Percentiles rank a stretch among this genome's conserved stretches.
These are phyloP conservation scores for Rhododendron molle DNA, from an alignment of 148 eudicot species.

Conservation along the genomic window DNA sequence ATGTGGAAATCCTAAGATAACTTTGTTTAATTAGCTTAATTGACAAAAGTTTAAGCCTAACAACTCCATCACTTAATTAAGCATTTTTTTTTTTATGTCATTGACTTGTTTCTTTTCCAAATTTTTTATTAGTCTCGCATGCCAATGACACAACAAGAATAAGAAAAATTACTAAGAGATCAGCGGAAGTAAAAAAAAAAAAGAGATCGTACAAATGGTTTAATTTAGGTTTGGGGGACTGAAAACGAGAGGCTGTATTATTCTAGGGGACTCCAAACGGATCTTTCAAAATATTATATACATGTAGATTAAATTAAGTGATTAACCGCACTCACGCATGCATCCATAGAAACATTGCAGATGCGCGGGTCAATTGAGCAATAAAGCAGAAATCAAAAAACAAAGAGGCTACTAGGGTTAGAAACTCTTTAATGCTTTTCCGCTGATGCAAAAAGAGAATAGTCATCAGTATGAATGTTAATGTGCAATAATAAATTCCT, in stretches of 20 bases:
- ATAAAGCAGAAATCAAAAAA: too few relatives aligned
- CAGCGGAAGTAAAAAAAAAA: neutral
- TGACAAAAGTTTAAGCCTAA: conserved; percentile 13
- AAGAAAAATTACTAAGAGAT: neutral
- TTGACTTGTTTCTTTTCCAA: neutral
- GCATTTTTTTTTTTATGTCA: neutral
- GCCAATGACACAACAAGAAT: neutral
- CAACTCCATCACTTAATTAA: conserved; percentile 18
- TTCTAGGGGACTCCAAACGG: neutral
- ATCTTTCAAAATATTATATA: neutral
- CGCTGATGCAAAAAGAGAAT: too few relatives aligned
- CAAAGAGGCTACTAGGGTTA: too few relatives aligned
- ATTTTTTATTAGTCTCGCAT: conserved; percentile 3
- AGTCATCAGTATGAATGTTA: too few relatives aligned
- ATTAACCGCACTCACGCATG: too few relatives aligned
- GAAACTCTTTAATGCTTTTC: too few relatives aligned
- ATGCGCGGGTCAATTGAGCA: too few relatives aligned
- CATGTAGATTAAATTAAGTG: too few relatives aligned
- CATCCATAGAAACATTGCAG: too few relatives aligned
- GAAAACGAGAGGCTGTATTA: neutral
- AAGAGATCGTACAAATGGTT: neutral
- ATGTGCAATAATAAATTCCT: too few relatives aligned
- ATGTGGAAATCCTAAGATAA: conserved; percentile 26
- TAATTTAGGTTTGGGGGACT: neutral
- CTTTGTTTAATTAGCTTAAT: conserved; percentile 17